Percentiles rank a stretch among this genome's conserved stretches.
phyloP scores from a whole-genome alignment of 805 yeast genomes.

The Cyberlindnera suaveolens region DNA sequence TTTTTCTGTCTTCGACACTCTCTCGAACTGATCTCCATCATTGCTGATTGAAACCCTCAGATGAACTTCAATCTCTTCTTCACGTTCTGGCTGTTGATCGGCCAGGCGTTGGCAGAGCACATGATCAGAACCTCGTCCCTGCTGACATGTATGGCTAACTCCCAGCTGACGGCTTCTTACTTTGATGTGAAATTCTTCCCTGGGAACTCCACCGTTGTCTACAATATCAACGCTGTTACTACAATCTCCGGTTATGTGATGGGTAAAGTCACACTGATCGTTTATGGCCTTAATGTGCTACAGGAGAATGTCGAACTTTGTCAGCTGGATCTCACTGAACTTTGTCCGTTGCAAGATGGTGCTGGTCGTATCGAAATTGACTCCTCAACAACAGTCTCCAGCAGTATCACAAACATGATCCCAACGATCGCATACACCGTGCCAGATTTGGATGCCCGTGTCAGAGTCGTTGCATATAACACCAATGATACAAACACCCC shows the following conservation, averaged over 20 bases:
- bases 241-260: slow-evolving; percentile 63
- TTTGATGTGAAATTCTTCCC: slow-evolving; percentile 77
- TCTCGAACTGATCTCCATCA: too few species aligned
- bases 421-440: slow-evolving; percentile 85
- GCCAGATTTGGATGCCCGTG: slow-evolving; percentile 93
- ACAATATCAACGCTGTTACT: slow-evolving; percentile 73
- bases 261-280: slow-evolving; percentile 60
- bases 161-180: slow-evolving; percentile 77
- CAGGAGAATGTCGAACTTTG: slow-evolving; percentile 58
- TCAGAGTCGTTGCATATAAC: slow-evolving; percentile 61
- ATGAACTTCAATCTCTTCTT: neutral
- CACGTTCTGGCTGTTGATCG: slow-evolving; percentile 3
- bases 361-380: slow-evolving; percentile 80
- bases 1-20: too few species aligned
- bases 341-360: slow-evolving; percentile 83
- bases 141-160: slow-evolving; percentile 86
- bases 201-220: slow-evolving; percentile 49
- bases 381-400: slow-evolving; percentile 40
- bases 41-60: neutral
- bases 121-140: slow-evolving; percentile 55
- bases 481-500: slow-evolving; percentile 39
- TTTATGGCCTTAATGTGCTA: slow-evolving; percentile 72
- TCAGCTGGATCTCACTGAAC: slow-evolving; percentile 42
- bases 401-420: slow-evolving; percentile 40
- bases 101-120: slow-evolving; percentile 7